These are phyloP conservation scores for Rhytidhysteron rufulum DNA, from an alignment of 2,329 filamentous ascomycete genomes.

Conservation along the genomic window DNA sequence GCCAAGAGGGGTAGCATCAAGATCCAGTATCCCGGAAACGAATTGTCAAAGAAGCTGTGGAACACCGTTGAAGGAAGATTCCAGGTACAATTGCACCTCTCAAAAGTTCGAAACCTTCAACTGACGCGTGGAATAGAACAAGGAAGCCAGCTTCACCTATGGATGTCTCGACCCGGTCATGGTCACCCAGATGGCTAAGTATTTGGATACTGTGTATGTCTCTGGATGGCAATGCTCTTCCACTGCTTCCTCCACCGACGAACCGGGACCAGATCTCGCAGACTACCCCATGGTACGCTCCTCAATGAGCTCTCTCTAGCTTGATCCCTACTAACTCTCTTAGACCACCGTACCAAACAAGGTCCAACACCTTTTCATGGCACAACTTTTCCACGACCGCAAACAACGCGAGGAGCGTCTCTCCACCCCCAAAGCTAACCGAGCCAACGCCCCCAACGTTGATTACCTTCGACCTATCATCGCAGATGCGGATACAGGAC, in stretches of 20 bases:
- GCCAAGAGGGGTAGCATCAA: slow-evolving; percentile 88
- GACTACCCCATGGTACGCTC: slow-evolving; percentile 69
- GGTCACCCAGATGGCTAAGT: slow-evolving; percentile 99
- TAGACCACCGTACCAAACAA: slow-evolving; percentile 98
- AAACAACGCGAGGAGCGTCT: slow-evolving; percentile 97
- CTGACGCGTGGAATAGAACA: slow-evolving; percentile 53
- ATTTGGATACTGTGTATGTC: slow-evolving; percentile 96
- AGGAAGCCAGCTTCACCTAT: slow-evolving; percentile 89
- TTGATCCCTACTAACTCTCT: neutral
- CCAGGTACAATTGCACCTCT: slow-evolving; percentile 53
- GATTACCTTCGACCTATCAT: slow-evolving; percentile 96
- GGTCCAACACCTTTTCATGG: slow-evolving; percentile 95
- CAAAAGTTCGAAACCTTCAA: neutral
- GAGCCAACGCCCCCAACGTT: slow-evolving; percentile 69
- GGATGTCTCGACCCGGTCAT: slow-evolving; percentile 97
- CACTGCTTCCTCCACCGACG: slow-evolving; percentile 89
- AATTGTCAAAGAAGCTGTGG: slow-evolving; percentile 92
- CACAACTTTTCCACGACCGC: slow-evolving; percentile 98
- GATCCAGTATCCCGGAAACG: slow-evolving; percentile 88
- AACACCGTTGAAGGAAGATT: slow-evolving; percentile 81
- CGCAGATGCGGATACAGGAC: slow-evolving; percentile 94
- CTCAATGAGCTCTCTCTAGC: neutral
- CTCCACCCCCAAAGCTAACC: slow-evolving; percentile 67
- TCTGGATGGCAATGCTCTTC: slow-evolving; percentile 99
- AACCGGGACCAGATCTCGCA: slow-evolving; percentile 94